A percentile compares a stretch with the other conserved stretches of the same genome.
Conservation (phyloP, 257 asterid species). For the Lavandula angustifolia region DNA sequence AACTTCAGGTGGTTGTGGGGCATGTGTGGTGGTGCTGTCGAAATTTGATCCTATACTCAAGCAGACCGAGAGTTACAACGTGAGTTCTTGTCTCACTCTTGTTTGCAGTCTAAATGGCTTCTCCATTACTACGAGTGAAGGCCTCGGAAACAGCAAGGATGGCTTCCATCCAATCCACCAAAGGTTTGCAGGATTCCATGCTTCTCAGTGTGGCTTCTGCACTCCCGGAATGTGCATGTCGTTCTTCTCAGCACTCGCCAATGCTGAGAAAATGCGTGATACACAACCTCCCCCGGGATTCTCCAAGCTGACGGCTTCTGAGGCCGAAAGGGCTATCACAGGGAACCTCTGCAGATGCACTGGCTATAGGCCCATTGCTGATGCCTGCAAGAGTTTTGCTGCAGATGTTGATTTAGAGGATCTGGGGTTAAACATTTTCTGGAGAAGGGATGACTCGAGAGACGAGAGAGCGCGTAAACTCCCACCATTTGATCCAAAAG, state of each 20-base stretch:
- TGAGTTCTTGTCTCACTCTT: constrained; percentile 32
- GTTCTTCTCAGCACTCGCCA: constrained; percentile 27
- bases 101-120: constrained; percentile 28
- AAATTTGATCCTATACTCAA: constrained; percentile 5
- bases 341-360: constrained; percentile 30
- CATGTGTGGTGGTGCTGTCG: constrained; percentile 32
- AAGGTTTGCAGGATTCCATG: constrained; percentile 32
- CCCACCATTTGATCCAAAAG: constrained; percentile 17
- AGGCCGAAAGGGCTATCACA: constrained; percentile 17
- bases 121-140: constrained; percentile 30
- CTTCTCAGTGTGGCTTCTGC: constrained; percentile 37
- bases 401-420: constrained; percentile 32
- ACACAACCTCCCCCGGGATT: constrained; percentile 10
- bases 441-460: constrained; percentile 4
- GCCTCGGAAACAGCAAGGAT: constrained; percentile 27
- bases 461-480: neutral
- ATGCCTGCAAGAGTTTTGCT: constrained; percentile 33
- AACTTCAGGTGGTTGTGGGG: constrained; percentile 33
- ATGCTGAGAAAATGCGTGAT: constrained; percentile 10
- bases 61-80: constrained; percentile 19
- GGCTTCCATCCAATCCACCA: constrained; percentile 34
- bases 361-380: constrained; percentile 33
- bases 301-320: constrained; percentile 24
- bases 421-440: constrained; percentile 23
- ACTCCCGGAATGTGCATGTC: constrained; percentile 34